phyloP scores from a whole-genome alignment of 768 basidiomycete species.

The Serendipita indica region DNA sequence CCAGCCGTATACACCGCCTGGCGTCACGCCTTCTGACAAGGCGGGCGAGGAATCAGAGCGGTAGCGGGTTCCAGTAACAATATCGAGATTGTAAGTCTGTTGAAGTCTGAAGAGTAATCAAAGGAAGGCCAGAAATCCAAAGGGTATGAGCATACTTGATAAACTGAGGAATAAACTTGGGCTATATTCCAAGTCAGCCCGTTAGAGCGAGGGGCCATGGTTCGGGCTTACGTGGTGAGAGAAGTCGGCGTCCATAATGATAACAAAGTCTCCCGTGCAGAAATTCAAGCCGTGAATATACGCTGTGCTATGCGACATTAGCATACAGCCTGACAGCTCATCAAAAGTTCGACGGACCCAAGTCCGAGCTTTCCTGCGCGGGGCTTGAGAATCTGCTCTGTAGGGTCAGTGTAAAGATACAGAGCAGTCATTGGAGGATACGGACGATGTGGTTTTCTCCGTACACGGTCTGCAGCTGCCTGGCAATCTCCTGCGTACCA shows the following conservation, averaged over 20 bases:
- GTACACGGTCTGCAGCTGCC: constrained; percentile 60
- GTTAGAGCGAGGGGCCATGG: background rate
- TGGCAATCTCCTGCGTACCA: constrained; percentile 80
- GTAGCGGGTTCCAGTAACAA: constrained; percentile 88
- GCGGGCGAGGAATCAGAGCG: constrained; percentile 44
- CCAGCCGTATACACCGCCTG: constrained; percentile 88
- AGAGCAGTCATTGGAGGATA: constrained; percentile 14
- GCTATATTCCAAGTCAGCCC: constrained; percentile 29
- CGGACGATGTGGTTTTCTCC: constrained; percentile 73
- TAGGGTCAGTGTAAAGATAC: background rate
- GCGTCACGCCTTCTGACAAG: constrained; percentile 32
- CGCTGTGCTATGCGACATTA: constrained; percentile 46
- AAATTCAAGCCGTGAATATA: constrained; percentile 87
- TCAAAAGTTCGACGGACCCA: constrained; percentile 36
- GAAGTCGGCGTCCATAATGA: constrained; percentile 96
- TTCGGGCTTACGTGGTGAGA: constrained; percentile 71
- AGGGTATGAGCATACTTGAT: constrained; percentile 39
- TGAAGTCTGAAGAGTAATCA: constrained; percentile 42
- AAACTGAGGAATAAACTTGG: constrained; percentile 89
- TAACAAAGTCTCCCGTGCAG: constrained; percentile 81
- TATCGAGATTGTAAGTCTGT: constrained; percentile 74
- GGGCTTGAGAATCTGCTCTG: constrained; percentile 56
- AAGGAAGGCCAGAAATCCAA: background rate
- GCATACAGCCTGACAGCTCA: constrained; percentile 6
- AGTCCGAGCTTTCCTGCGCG: constrained; percentile 84